Percentiles rank a stretch among this genome's conserved stretches.
Evolutionary conservation across 805 yeast genomes (phyloP).

Genomic region (Lachancea fermentati): DNA sequence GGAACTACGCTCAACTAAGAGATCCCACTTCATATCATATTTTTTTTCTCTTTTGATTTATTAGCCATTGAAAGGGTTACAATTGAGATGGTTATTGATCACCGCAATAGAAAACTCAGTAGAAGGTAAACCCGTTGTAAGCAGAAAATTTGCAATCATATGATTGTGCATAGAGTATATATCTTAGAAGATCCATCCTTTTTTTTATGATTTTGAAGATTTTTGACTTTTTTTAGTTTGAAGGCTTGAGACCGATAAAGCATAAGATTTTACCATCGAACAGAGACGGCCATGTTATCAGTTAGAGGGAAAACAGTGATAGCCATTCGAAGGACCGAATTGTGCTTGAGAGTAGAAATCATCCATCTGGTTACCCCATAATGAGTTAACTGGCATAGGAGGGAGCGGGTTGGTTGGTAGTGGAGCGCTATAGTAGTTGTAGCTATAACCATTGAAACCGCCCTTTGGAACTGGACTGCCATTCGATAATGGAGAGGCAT

Average conservation of each 20-base stretch:
- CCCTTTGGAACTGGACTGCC: constrained; percentile 10
- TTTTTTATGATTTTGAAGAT: background rate
- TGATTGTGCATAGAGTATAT: background rate
- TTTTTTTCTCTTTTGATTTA: background rate
- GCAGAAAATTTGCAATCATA: background rate
- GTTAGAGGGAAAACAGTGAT: constrained; percentile 3
- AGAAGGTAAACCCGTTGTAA: background rate
- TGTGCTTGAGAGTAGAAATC: constrained; percentile 8
- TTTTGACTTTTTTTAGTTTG: background rate
- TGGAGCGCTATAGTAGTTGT: constrained; percentile 8
- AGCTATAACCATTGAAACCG: constrained; percentile 1
- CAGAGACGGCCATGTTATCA: background rate
- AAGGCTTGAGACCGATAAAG: background rate
- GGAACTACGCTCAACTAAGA: constrained; percentile 11
- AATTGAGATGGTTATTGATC: background rate
- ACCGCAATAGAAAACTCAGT: background rate
- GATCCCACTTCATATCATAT: constrained; percentile 6
- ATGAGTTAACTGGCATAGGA: constrained; percentile 1
- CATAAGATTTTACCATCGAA: background rate
- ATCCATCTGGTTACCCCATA: constrained; percentile 7
- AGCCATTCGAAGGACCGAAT: constrained; percentile 1
- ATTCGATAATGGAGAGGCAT: constrained; percentile 13
- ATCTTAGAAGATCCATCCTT: background rate
- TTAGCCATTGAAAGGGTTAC: background rate
- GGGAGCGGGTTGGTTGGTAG: constrained; percentile 5